Base-by-base conservation (phyloP, 2,329 filamentous ascomycete genomes). In the Arachnomyces sp. region DNA sequence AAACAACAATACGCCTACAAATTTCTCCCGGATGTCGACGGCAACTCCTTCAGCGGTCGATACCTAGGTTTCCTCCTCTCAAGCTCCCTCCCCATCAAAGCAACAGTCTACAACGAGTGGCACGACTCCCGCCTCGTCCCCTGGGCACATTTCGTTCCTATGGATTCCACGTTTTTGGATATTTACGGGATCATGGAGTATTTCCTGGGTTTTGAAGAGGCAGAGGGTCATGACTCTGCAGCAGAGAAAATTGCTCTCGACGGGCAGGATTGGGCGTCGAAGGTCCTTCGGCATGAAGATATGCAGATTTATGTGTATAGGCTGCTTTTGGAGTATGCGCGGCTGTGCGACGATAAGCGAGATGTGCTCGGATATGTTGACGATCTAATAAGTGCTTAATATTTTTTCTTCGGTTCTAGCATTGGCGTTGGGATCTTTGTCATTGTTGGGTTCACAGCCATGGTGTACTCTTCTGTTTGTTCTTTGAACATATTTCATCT, bases 121-220 rank as follows among this genome's bases (percentile, higher is more conserved):
- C 84, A 89, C 54, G 84, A 89, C 56, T 74, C 73, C 33, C 72
- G 84, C 2, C 67, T 90, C 1, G 67, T 86, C 2, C 72, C 82
- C 0, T 92, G 85, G 84, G 77, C 78, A 52, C 85, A 92, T 60
- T 90, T 85, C 51, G 79, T 88, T 2, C 85, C 85, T 12, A 79
- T 90, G 73, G 82, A 88, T 55, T 83, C 76, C 53, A 74, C 79
- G 1, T 88, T 81, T 52, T 65, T 74, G 28, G 85, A 89, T 49
- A 73, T 83, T 51, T 88, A 79, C 45, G 79, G 76, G 32, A 79
- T 86, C 40, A 71, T 87, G 70, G 77, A 82, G 42, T 89, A 85
- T 54, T 87, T 89, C 52, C 54, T 84, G 3, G 81, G 81, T 1
- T 78, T 80, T 49, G 54, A 59, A 0, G 68, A 54, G 2, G 36